Percentiles rank a stretch among this genome's conserved stretches.
phyloP scores from a whole-genome alignment of 495 filamentous ascomycete genomes.

The Neurospora sp. region DNA sequence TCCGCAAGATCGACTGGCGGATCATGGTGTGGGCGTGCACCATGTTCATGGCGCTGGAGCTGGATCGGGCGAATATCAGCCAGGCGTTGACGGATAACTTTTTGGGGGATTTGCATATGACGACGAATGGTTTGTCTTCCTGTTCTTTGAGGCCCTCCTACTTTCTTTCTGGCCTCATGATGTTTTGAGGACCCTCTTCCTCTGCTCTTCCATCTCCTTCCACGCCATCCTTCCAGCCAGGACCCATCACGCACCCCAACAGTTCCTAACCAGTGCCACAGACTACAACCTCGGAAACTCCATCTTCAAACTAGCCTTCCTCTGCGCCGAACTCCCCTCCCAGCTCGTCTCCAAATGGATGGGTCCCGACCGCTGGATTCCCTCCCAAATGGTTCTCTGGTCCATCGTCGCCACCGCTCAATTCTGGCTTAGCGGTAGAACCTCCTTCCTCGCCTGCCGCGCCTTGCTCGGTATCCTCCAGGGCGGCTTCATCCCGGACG shows the following conservation, averaged over 20 bases:
- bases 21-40: conserved; percentile 56
- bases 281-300: conserved; percentile 72
- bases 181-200: no score
- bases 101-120: conserved; percentile 23
- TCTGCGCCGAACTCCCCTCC: conserved; percentile 64
- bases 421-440: conserved; percentile 51
- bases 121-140: conserved; percentile 23
- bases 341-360: conserved; percentile 68
- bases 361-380: conserved; percentile 81
- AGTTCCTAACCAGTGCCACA: background rate
- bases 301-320: conserved; percentile 59
- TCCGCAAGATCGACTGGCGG: conserved; percentile 31
- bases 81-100: conserved; percentile 35
- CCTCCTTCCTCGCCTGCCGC: conserved; percentile 53
- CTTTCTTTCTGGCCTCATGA: no score
- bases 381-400: conserved; percentile 71
- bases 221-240: no score
- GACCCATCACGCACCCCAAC: no score
- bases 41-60: conserved; percentile 76
- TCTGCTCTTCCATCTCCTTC: no score
- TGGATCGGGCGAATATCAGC: conserved; percentile 60
- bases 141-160: background rate
- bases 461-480: conserved; percentile 64
- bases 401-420: conserved; percentile 61
- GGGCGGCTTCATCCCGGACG: conserved; percentile 56